Percentiles rank a stretch among this genome's conserved stretches.
Evolutionary conservation across 495 filamentous ascomycete species (phyloP).

Genomic region (Aspergillus heteromorphus): DNA sequence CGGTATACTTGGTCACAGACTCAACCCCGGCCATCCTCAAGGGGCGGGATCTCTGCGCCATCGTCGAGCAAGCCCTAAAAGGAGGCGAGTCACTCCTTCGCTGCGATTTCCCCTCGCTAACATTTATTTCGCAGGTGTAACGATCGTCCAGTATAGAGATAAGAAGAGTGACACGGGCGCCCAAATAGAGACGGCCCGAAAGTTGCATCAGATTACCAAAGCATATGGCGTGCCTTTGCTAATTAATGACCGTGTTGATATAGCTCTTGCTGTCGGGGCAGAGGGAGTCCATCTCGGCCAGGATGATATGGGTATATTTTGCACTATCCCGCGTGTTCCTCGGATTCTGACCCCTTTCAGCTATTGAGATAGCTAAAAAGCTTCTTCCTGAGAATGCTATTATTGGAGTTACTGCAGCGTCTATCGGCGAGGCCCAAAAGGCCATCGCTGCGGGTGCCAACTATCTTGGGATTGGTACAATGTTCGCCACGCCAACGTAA

Average conservation of each 20-base stretch:
- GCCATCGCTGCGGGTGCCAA: conserved; percentile 71
- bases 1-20: conserved; percentile 89
- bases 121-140: conserved; percentile 52
- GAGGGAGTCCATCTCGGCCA: conserved; percentile 94
- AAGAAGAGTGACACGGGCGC: conserved; percentile 73
- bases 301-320: conserved; percentile 74
- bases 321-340: neutral
- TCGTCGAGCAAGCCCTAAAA: conserved; percentile 70
- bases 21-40: conserved; percentile 76
- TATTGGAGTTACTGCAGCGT: conserved; percentile 67
- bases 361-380: conserved; percentile 58
- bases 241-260: conserved; percentile 94
- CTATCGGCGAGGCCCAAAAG: conserved; percentile 57
- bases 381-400: conserved; percentile 68
- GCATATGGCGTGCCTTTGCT: conserved; percentile 71
- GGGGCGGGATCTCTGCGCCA: conserved; percentile 58
- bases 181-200: conserved; percentile 64
- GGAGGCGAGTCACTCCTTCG: conserved; percentile 48
- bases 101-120: conserved; percentile 9
- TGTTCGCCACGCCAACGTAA: conserved; percentile 80
- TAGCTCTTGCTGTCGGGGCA: conserved; percentile 76
- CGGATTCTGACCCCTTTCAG: conserved; percentile 26
- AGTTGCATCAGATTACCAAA: conserved; percentile 64
- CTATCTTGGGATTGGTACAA: conserved; percentile 84
- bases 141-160: conserved; percentile 84